Evolutionary conservation across 805 yeast species (phyloP).

Genomic region (Komagataella mondaviorum): DNA sequence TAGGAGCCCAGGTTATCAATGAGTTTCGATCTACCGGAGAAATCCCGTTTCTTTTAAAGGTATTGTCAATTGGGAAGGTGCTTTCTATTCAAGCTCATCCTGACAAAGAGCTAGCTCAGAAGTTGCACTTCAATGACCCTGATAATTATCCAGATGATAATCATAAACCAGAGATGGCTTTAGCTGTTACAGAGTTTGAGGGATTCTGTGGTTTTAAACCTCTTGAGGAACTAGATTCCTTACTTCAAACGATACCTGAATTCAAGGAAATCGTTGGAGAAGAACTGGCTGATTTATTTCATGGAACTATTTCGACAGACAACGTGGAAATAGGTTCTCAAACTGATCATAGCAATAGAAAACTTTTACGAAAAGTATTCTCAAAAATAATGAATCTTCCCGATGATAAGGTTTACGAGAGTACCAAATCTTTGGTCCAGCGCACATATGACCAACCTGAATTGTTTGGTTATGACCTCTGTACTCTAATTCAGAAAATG

Average conservation of each 20-base stretch:
- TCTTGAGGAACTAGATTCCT: slow-evolving; percentile 55
- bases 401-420: slow-evolving; percentile 38
- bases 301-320: slow-evolving; percentile 26
- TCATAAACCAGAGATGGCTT: slow-evolving; percentile 99
- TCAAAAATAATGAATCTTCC: slow-evolving; percentile 73
- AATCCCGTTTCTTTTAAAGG: slow-evolving; percentile 89
- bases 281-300: slow-evolving; percentile 40
- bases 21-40: slow-evolving; percentile 61
- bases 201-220: slow-evolving; percentile 99
- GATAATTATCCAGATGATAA: slow-evolving; percentile 93
- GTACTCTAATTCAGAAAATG: slow-evolving; percentile 63
- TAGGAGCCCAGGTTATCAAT: slow-evolving; percentile 44
- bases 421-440: slow-evolving; percentile 52
- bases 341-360: slow-evolving; percentile 46
- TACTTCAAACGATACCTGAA: slow-evolving; percentile 67
- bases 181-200: slow-evolving; percentile 91
- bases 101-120: slow-evolving; percentile 70
- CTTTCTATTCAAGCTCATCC: slow-evolving; percentile 97
- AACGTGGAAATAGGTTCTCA: slow-evolving; percentile 31
- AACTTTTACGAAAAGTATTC: slow-evolving; percentile 62
- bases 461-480: slow-evolving; percentile 44
- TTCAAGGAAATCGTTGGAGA: slow-evolving; percentile 57
- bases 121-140: slow-evolving; percentile 73
- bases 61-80: slow-evolving; percentile 84
- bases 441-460: slow-evolving; percentile 50